Evolutionary conservation across 2,329 filamentous ascomycete genomes (phyloP), one percentile per base, ranked within the genome.

Genomic region (Penicillium brevicompactum): DNA sequence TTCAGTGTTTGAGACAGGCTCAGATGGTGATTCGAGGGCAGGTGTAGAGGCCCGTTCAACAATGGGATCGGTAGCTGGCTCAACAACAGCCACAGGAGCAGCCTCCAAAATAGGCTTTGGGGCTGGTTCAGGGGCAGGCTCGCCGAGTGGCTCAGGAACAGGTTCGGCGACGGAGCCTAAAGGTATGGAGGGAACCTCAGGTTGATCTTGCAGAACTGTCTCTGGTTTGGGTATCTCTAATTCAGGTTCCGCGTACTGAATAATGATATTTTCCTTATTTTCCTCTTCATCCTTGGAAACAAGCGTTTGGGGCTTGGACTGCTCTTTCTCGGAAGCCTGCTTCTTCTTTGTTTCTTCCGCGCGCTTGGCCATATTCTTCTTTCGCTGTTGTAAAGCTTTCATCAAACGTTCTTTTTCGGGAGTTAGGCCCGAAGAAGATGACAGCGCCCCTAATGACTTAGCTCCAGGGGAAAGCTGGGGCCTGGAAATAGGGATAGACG

Each of bases 381-480:
- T 94, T 49, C 93, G 84, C 63, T 97, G 75, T 73, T 97, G 90
- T 76, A 97, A 83, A 7, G 94, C 94, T 77, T 95, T 97, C 90
- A 96, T 92, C 59, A 99, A 79, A 51, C 94, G 84, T 57, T 90
- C 86, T 77, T 95, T 97, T 73, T 99, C 94, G 0, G 91, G 90
- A 1, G 91, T 91, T 67, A 95, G 88, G n/a, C 78, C 76, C 10
- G 71, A 66, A 1, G 63, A 80, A 65, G 73, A 79, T 67, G 68
- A 69, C 59, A 75, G 59, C 63, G 77, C 77, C 72, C 68, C 83
- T 72, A 68, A 74, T 22, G 75, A 76, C 56, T 74, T 74, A 34
- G 72, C 72, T 16, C 71, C 68, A 7, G 75, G 74, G 22, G 74
- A 76, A 40, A 70, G 59, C 48, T 68, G 71, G 42, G 68, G 71